Percentiles rank a stretch among this genome's conserved stretches.
phyloP scores from a whole-genome alignment of 768 basidiomycete genomes.

The Suillus luteus region DNA sequence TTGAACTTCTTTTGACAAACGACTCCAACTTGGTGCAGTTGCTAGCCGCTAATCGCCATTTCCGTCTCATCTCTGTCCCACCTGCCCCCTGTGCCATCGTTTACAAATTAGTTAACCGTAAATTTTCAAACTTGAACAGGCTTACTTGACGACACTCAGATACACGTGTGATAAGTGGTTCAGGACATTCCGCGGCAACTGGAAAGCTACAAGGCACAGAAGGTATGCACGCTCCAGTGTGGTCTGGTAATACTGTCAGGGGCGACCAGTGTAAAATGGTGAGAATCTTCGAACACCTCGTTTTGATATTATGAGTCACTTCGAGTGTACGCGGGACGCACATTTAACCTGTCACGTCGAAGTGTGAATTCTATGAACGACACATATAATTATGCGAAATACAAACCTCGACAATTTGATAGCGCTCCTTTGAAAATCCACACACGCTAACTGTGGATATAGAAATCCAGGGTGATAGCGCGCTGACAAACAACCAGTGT shows the following conservation, averaged over 20 bases:
- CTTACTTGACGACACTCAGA: too few species aligned
- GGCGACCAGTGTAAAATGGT: background rate
- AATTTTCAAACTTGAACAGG: too few species aligned
- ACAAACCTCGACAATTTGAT: too few species aligned
- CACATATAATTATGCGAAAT: background rate
- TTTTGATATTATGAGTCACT: background rate
- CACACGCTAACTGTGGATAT: background rate
- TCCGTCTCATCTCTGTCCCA: too few species aligned
- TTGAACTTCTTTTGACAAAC: background rate
- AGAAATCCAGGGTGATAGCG: background rate
- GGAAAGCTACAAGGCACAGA: background rate
- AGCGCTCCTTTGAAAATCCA: background rate
- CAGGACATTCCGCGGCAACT: background rate
- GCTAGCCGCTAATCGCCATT: background rate
- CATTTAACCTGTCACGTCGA: background rate
- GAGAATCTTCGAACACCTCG: background rate
- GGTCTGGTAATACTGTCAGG: background rate
- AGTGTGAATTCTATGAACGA: background rate
- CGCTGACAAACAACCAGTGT: background rate
- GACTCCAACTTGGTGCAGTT: too few species aligned
- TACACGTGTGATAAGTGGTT: background rate
- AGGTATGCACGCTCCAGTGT: background rate
- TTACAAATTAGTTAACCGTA: too few species aligned
- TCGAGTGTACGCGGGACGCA: background rate
- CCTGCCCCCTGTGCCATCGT: too few species aligned